Evolutionary conservation across 305 asterid genomes (phyloP), one percentile per base, ranked within the genome.

Genomic region (Striga hermonthica): DNA sequence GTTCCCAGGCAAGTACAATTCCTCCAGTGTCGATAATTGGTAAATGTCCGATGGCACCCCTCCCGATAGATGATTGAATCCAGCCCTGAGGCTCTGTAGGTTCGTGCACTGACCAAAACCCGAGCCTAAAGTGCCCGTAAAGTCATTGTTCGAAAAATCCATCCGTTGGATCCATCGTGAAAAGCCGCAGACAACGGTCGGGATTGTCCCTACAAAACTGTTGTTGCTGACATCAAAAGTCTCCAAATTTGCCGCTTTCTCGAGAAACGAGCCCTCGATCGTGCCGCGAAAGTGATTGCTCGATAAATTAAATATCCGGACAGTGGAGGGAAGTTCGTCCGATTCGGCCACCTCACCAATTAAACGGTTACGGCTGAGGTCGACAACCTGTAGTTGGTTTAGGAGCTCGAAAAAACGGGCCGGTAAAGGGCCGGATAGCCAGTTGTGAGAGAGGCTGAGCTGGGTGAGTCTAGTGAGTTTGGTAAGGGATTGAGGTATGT

Each of bases 131-230:
- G 80, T 67, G 53, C 95, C 97, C 4, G 64, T 52, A 53, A 90
- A 82, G 57, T 80, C 81, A 61, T 93, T 90, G 75, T 64, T 79
- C 54, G 97, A 82, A 84, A 86, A 81, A 76, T 93, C 97, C 15
- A 90, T 70, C 37, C 67, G 53, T 65, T 7, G 57, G 67, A 82
- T 60, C 3, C 74, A 52, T 0, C 84, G 74, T 0, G 93, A 75
- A 43, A 72, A 67, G 45, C 68, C 64, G 80, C 96, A 90, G 68
- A 88, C 67, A 36, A 60, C 66, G 0, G 80, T 64, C 4, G 97
- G 99, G 34, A 93, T 67, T 9, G 70, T 1, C 28, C 97, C 99
- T 9, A 60, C 39, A 74, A 90, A 90, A 82, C 82, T 82, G 78
- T 93, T 93, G 74, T 90, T 86, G 78, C 85, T 85, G 43, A 85